Conservation (phyloP, 352 stramenopile species). For the Globisporangium canariense region DNA sequence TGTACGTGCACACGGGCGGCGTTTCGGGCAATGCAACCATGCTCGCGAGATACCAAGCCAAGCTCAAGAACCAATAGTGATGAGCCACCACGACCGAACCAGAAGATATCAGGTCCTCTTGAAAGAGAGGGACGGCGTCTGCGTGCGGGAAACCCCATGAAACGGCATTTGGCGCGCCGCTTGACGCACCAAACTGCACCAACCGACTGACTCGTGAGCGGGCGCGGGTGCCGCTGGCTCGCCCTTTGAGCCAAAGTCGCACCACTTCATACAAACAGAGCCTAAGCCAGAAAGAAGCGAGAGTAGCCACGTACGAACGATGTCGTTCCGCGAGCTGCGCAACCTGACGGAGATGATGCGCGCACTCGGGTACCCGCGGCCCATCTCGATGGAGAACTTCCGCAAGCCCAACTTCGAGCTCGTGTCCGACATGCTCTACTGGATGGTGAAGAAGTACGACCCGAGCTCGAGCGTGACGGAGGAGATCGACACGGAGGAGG, state of each 20-base stretch:
- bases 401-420: constrained; percentile 96
- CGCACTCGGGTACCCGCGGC: constrained; percentile 90
- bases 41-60: constrained; percentile 51
- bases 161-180: constrained; percentile 13
- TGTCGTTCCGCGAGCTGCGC: constrained; percentile 86
- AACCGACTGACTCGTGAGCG: neutral
- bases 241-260: neutral
- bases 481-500: constrained; percentile 94
- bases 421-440: constrained; percentile 95
- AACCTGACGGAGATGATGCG: constrained; percentile 97
- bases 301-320: constrained; percentile 12
- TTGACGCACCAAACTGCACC: neutral
- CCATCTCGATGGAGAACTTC: constrained; percentile 93
- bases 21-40: constrained; percentile 73
- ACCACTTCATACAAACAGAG: neutral
- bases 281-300: neutral
- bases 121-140: neutral
- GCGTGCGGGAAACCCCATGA: neutral
- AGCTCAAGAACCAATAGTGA: constrained; percentile 20
- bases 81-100: neutral
- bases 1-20: constrained; percentile 83
- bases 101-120: neutral
- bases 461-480: constrained; percentile 85
- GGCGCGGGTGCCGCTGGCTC: neutral
- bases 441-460: constrained; percentile 94